Conservation (phyloP, 2,329 filamentous ascomycete genomes). For the Colletotrichum destructivum region DNA sequence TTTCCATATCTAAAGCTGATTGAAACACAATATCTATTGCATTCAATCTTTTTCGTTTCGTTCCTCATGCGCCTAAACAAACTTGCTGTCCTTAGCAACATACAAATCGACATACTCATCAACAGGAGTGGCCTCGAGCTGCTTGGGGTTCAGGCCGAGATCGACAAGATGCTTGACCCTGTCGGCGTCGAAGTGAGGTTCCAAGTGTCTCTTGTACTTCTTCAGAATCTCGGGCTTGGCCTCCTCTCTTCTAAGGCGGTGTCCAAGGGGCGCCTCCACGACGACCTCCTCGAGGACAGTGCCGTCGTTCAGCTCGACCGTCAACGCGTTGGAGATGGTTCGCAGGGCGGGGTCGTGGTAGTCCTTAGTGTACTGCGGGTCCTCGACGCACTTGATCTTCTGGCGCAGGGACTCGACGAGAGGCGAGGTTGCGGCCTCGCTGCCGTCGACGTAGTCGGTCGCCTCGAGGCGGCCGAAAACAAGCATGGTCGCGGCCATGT, state of each 20-base stretch:
- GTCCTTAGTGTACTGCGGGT: conserved; percentile 92
- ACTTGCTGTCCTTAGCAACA: conserved; percentile 74
- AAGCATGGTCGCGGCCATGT: conserved; percentile 98
- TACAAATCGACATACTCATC: conserved; percentile 96
- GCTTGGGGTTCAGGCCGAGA: conserved; percentile 81
- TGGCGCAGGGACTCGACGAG: conserved; percentile 93
- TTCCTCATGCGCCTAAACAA: conserved; percentile 54
- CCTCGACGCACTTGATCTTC: conserved; percentile 96
- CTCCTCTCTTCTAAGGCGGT: conserved; percentile 92
- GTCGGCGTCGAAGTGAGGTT: conserved; percentile 83
- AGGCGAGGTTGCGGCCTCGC: conserved; percentile 90
- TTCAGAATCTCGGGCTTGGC: conserved; percentile 96
- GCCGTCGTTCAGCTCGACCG: conserved; percentile 94
- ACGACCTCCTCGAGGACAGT: conserved; percentile 91
- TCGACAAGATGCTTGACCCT: conserved; percentile 88
- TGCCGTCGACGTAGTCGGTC: conserved; percentile 92
- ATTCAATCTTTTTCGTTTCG: conserved; percentile 21
- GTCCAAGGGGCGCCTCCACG: conserved; percentile 94
- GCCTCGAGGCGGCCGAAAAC: conserved; percentile 94
- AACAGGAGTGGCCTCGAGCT: conserved; percentile 84
- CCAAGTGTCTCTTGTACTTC: conserved; percentile 95
- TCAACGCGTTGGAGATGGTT: conserved; percentile 97
- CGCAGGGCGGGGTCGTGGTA: conserved; percentile 96
- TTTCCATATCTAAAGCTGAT: conserved; percentile 28
- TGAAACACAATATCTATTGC: conserved; percentile 27